Evolutionary conservation across 306 rosid genomes (phyloP).

Genomic region (Senna tora): DNA sequence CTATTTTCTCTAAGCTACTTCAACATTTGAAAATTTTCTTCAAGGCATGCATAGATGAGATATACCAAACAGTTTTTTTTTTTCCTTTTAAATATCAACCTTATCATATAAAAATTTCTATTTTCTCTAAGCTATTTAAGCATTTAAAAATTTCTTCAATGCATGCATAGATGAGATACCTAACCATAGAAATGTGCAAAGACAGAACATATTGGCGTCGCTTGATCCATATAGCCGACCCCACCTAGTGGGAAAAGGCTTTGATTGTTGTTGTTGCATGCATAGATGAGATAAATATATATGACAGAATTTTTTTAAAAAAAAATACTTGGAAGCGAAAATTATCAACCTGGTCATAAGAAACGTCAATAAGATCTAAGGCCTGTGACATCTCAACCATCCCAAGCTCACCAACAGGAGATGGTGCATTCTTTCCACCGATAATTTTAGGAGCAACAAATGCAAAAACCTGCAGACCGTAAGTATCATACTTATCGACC

Average conservation of each 20-base stretch:
- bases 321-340: conserved; percentile 25
- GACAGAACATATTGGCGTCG: too few species aligned
- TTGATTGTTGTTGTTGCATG: too few species aligned
- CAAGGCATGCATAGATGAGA: conserved; percentile 17
- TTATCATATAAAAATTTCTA: neutral
- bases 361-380: conserved; percentile 75
- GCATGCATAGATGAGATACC: conserved; percentile 20
- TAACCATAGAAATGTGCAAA: too few species aligned
- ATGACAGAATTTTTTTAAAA: neutral
- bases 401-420: conserved; percentile 98
- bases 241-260: too few species aligned
- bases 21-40: conserved; percentile 6
- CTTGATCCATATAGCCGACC: too few species aligned
- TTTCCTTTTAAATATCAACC: too few species aligned
- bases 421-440: conserved; percentile 86
- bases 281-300: neutral
- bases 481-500: conserved; percentile 3
- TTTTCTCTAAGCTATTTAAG: neutral
- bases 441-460: conserved; percentile 97
- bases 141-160: conserved; percentile 5
- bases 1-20: neutral
- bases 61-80: too few species aligned
- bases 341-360: conserved; percentile 74
- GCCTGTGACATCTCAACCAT: conserved; percentile 99
- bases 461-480: conserved; percentile 83